phyloP scores from a whole-genome alignment of 345 rosid genomes.

The Sisymbrium altissimum region DNA sequence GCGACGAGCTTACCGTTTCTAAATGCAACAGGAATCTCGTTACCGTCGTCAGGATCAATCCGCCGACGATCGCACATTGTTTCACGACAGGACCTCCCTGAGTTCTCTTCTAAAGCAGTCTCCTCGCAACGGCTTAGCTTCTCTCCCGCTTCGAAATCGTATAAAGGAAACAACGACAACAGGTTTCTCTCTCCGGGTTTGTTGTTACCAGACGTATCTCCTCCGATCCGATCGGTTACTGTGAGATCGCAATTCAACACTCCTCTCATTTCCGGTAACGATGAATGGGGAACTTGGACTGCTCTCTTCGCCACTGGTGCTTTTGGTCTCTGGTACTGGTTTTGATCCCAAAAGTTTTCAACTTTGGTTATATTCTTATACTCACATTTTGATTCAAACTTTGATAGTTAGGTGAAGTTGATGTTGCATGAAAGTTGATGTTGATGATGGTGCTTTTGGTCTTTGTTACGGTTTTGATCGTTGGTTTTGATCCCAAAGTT shows the following conservation, averaged over 20 bases:
- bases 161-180: slow-evolving; percentile 16
- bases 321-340: slow-evolving; percentile 72
- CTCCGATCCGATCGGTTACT: slow-evolving; percentile 35
- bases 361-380: no score
- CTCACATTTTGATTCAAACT: no score
- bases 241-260: slow-evolving; percentile 52
- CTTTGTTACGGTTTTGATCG: no score
- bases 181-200: slow-evolving; percentile 34
- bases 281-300: slow-evolving; percentile 85
- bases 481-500: no score
- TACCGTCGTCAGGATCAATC: slow-evolving; percentile 5
- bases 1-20: slow-evolving; percentile 38
- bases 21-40: slow-evolving; percentile 7
- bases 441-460: no score
- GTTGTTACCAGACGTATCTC: background rate
- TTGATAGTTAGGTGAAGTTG: background rate
- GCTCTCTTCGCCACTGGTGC: slow-evolving; percentile 74
- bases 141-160: slow-evolving; percentile 9
- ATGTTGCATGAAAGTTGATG: no score
- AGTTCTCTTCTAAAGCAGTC: slow-evolving; percentile 6
- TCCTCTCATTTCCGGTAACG: slow-evolving; percentile 69
- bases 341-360: no score
- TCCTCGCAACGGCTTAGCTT: slow-evolving; percentile 6
- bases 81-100: slow-evolving; percentile 29
- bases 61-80: slow-evolving; percentile 16